phyloP scores from a whole-genome alignment of 2,329 filamentous ascomycete genomes.

The Penicillium sp. region DNA sequence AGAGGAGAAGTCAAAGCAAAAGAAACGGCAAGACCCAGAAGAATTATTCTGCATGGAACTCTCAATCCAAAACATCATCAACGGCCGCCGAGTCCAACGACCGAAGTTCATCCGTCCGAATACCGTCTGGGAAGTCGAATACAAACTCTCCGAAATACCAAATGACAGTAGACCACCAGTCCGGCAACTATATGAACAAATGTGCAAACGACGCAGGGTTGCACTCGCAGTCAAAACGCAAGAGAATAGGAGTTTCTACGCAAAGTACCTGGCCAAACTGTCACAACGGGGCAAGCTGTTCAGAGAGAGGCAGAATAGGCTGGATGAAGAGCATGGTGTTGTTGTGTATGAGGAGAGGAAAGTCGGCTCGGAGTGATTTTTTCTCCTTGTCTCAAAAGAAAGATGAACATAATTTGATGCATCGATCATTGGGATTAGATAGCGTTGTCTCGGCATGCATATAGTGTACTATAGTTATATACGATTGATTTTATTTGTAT shows the following conservation, averaged over 20 bases:
- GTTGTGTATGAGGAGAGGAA: constrained; percentile 20
- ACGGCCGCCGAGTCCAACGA: constrained; percentile 60
- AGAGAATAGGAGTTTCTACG: constrained; percentile 46
- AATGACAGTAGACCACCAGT: neutral
- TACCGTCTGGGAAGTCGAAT: constrained; percentile 71
- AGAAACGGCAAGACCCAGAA: constrained; percentile 2
- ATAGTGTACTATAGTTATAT: neutral
- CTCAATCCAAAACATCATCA: constrained; percentile 67
- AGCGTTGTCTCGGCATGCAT: neutral
- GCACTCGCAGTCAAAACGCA: constrained; percentile 35
- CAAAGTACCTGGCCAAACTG: constrained; percentile 33
- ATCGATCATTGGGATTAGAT: neutral
- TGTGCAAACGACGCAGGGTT: constrained; percentile 54
- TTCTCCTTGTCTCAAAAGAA: neutral
- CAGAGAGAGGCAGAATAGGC: constrained; percentile 52
- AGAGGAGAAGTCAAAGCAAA: constrained; percentile 4
- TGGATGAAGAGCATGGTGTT: constrained; percentile 45
- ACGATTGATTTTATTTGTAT: neutral
- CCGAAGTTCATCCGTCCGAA: constrained; percentile 47
- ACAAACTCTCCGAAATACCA: constrained; percentile 64
- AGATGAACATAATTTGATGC: neutral
- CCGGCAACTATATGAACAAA: constrained; percentile 50
- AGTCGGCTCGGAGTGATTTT: neutral
- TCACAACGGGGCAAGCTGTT: constrained; percentile 56
- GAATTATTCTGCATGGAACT: constrained; percentile 66